These are phyloP conservation scores for Plasmodium gaboni DNA, from an alignment of 169 alveolate genomes.

Conservation along the genomic window DNA sequence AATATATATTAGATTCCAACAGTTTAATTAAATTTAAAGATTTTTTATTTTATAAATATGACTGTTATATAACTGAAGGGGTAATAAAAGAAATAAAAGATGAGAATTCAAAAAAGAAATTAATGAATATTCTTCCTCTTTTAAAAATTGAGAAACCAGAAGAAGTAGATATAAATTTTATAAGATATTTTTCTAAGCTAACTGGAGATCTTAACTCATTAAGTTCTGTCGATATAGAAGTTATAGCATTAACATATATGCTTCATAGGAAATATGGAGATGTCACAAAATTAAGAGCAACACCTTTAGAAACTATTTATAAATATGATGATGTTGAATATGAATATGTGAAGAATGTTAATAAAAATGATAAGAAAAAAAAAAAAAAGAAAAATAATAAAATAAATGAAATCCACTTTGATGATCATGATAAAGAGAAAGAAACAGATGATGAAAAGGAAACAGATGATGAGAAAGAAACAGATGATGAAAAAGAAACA, in stretches of 20 bases:
- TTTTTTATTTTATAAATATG: conserved; percentile 36
- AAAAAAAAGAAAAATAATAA: not conserved
- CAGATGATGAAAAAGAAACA: not conserved
- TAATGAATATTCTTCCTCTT: conserved; percentile 44
- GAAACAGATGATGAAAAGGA: not conserved
- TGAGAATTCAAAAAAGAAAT: conserved; percentile 50
- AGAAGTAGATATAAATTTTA: conserved; percentile 85
- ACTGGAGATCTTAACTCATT: conserved; percentile 91
- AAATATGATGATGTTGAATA: conserved; percentile 58
- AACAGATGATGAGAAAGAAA: not conserved
- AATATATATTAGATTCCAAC: conserved; percentile 64
- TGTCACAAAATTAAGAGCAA: conserved; percentile 77
- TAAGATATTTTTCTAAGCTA: conserved; percentile 87
- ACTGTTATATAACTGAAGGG: conserved; percentile 71
- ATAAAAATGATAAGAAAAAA: not conserved
- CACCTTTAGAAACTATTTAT: conserved; percentile 73
- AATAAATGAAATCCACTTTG: not conserved
- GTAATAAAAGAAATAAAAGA: conserved; percentile 76
- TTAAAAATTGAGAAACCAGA: conserved; percentile 81
- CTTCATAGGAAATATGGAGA: conserved; percentile 87
- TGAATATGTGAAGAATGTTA: conserved; percentile 8
- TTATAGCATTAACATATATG: conserved; percentile 90
- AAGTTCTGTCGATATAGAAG: conserved; percentile 88
- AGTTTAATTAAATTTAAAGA: conserved; percentile 67
- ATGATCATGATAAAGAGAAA: not conserved